These are phyloP conservation scores for Blastomyces emzantsi DNA, from an alignment of 2,329 filamentous ascomycete species.

Conservation along the genomic window DNA sequence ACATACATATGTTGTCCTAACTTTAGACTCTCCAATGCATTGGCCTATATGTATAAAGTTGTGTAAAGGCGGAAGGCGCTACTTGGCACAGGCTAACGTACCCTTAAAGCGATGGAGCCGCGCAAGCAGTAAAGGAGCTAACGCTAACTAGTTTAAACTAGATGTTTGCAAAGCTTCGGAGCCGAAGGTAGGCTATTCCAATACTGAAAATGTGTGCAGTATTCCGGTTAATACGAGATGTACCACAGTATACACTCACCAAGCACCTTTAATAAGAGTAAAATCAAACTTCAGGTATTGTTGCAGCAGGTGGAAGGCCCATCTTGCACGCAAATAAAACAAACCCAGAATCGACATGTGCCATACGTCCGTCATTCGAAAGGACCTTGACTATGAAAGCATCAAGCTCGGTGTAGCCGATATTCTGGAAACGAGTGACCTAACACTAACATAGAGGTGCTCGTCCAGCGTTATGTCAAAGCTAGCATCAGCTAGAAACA, in stretches of 20 bases:
- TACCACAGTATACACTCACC: not conserved
- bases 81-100: not conserved
- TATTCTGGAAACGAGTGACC: not conserved
- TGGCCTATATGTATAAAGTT: too few species aligned
- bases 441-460: not conserved
- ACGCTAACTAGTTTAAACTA: not conserved
- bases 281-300: not conserved
- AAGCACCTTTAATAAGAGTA: not conserved
- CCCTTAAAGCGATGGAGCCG: not conserved
- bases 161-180: not conserved
- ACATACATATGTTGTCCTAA: not conserved
- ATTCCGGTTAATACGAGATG: not conserved
- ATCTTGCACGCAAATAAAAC: not conserved
- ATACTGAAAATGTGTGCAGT: not conserved
- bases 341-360: conserved; percentile 1
- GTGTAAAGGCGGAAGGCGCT: not conserved
- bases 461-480: not conserved
- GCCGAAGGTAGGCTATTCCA: not conserved
- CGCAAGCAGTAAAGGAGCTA: not conserved
- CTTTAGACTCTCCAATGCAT: not conserved
- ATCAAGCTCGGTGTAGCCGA: not conserved
- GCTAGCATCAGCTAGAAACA: not conserved
- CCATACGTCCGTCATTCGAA: not conserved
- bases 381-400: not conserved
- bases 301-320: not conserved